Evolutionary conservation across 306 rosid genomes (phyloP).

Genomic region (Parietaria judaica): DNA sequence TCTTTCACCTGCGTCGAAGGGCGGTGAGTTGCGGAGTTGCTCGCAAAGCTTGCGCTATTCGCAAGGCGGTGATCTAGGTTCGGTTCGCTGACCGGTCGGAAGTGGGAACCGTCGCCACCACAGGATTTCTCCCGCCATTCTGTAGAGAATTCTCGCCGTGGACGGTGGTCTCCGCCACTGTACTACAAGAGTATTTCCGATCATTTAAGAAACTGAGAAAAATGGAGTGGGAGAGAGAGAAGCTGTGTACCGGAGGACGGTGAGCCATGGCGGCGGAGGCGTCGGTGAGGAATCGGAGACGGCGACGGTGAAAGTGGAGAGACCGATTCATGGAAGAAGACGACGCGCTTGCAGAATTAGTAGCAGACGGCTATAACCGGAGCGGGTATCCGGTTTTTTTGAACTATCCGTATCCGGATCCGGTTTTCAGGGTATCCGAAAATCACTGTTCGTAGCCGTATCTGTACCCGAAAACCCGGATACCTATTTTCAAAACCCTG

Average conservation of each 20-base stretch:
- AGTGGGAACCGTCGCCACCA: constrained; percentile 58
- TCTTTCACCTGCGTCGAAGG: constrained; percentile 14
- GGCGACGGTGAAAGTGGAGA: constrained; percentile 21
- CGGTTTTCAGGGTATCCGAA: too few species aligned
- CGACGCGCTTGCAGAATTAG: neutral
- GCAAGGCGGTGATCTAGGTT: constrained; percentile 48
- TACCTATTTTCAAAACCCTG: too few species aligned
- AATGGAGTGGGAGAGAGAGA: constrained; percentile 13
- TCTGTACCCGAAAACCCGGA: too few species aligned
- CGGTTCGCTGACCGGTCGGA: constrained; percentile 46
- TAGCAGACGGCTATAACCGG: too few species aligned
- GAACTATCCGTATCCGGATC: too few species aligned
- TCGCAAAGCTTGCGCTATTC: constrained; percentile 29
- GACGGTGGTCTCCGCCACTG: constrained; percentile 39
- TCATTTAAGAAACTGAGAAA: neutral
- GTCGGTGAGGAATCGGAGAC: constrained; percentile 30
- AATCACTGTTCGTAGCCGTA: too few species aligned
- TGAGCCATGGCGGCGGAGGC: constrained; percentile 37
- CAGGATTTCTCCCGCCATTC: constrained; percentile 28
- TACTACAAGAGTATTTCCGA: constrained; percentile 27
- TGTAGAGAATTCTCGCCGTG: constrained; percentile 36
- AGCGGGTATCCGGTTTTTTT: too few species aligned
- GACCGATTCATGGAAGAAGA: constrained; percentile 48
- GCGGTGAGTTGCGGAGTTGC: constrained; percentile 18
- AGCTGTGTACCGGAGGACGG: constrained; percentile 33